Conservation (phyloP, 2,329 filamentous ascomycete species). For the Beauveria caledonica region DNA sequence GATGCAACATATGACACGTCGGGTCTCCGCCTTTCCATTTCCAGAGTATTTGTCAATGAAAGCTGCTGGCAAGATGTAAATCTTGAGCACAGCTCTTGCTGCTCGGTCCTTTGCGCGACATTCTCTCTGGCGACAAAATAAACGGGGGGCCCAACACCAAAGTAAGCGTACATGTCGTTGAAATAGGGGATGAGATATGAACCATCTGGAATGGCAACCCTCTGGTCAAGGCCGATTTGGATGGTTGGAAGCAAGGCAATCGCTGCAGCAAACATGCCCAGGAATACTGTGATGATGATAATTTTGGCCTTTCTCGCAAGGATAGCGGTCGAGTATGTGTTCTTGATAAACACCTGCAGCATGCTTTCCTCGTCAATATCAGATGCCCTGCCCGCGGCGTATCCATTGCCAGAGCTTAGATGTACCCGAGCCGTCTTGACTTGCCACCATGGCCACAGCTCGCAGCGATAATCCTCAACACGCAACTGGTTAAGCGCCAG, state of each 20-base stretch:
- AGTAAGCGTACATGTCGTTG: constrained; percentile 88
- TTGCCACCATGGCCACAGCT: constrained; percentile 85
- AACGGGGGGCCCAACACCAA: constrained; percentile 84
- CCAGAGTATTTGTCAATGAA: constrained; percentile 81
- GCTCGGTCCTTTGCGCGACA: constrained; percentile 63
- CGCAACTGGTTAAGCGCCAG: constrained; percentile 84
- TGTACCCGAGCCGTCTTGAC: constrained; percentile 66
- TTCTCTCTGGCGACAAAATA: constrained; percentile 91
- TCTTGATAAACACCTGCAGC: constrained; percentile 83
- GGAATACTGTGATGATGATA: constrained; percentile 67
- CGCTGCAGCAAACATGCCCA: constrained; percentile 79
- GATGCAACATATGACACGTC: constrained; percentile 82
- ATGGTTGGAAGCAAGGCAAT: constrained; percentile 79
- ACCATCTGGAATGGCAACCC: constrained; percentile 85
- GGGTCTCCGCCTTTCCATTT: constrained; percentile 86
- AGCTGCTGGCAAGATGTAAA: constrained; percentile 82
- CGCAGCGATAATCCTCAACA: constrained; percentile 79
- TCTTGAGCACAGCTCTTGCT: constrained; percentile 81
- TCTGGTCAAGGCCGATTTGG: constrained; percentile 82
- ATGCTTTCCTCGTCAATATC: constrained; percentile 76
- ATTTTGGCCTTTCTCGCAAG: constrained; percentile 75
- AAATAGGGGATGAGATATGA: constrained; percentile 96
- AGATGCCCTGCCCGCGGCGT: constrained; percentile 48
- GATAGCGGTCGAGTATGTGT: constrained; percentile 74
- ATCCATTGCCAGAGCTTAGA: constrained; percentile 50